Evolutionary conservation across 352 stramenopile species (phyloP).

Genomic region (Phytophthora vignae): DNA sequence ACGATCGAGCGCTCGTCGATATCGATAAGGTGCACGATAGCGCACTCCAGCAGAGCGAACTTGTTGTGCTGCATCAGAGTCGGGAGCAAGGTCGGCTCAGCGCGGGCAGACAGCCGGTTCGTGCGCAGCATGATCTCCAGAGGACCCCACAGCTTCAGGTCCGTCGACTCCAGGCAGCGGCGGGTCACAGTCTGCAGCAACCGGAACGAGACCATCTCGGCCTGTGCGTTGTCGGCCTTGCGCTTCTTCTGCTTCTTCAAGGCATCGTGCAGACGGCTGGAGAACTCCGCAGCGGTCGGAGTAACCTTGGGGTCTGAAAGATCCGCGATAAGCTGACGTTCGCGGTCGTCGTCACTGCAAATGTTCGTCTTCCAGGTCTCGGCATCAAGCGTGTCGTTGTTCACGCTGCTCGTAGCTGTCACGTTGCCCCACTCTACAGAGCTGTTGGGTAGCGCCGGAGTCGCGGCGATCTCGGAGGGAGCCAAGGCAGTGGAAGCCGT

Average conservation of each 20-base stretch:
- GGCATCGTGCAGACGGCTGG: constrained; percentile 56
- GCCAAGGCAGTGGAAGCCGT: constrained; percentile 10
- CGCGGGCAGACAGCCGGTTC: constrained; percentile 68
- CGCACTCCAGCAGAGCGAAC: constrained; percentile 68
- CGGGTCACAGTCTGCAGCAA: constrained; percentile 66
- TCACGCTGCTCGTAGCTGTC: constrained; percentile 30
- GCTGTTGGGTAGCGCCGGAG: constrained; percentile 53
- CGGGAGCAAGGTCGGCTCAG: constrained; percentile 67
- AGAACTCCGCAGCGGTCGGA: constrained; percentile 50
- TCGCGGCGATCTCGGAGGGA: background rate
- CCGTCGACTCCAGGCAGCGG: constrained; percentile 64
- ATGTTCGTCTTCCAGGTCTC: constrained; percentile 59
- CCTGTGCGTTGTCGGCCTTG: constrained; percentile 17
- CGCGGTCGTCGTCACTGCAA: constrained; percentile 53
- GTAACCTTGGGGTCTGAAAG: constrained; percentile 53
- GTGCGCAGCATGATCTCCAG: constrained; percentile 63
- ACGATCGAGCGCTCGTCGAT: constrained; percentile 83
- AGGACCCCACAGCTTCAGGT: constrained; percentile 60
- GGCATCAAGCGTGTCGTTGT: constrained; percentile 42
- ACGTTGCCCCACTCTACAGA: constrained; percentile 57
- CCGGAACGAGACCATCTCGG: constrained; percentile 56
- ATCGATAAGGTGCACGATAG: constrained; percentile 72
- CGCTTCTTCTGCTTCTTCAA: constrained; percentile 45
- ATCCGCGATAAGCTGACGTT: constrained; percentile 67
- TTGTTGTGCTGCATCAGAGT: constrained; percentile 75